These are phyloP conservation scores for Boletus rubroflammeus DNA, from an alignment of 768 basidiomycete species.

Conservation along the genomic window DNA sequence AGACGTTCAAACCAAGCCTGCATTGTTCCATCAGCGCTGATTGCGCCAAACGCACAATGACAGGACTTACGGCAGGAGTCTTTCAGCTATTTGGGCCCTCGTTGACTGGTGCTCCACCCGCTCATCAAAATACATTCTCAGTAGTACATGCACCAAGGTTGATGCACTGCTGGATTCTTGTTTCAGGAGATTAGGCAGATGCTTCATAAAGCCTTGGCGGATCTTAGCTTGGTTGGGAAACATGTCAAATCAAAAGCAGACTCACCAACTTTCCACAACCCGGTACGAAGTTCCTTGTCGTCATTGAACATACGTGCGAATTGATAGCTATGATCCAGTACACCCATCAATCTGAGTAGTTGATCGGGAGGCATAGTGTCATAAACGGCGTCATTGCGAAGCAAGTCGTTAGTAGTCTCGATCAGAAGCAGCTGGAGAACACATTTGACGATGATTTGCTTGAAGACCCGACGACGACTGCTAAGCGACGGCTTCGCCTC, in stretches of 20 bases:
- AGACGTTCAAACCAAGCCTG: constrained; percentile 83
- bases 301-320: constrained; percentile 98
- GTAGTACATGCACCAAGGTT: constrained; percentile 85
- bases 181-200: constrained; percentile 93
- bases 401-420: constrained; percentile 93
- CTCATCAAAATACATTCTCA: constrained; percentile 91
- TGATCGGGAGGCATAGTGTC: constrained; percentile 92
- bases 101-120: constrained; percentile 85
- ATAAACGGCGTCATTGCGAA: constrained; percentile 91
- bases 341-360: constrained; percentile 88
- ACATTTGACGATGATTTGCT: constrained; percentile 99
- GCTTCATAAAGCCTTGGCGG: constrained; percentile 95
- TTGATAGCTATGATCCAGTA: constrained; percentile 95
- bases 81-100: constrained; percentile 73
- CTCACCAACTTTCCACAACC: constrained; percentile 99
- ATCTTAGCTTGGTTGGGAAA: constrained; percentile 2
- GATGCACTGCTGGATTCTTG: constrained; percentile 98
- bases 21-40: constrained; percentile 4
- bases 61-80: constrained; percentile 59
- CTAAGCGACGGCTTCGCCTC: constrained; percentile 53
- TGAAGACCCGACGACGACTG: constrained; percentile 85
- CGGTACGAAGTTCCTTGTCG: constrained; percentile 94
- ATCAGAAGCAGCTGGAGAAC: constrained; percentile 94
- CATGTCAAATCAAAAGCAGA: constrained; percentile 18
- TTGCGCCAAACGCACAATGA: background rate